phyloP scores from a whole-genome alignment of 192 early-diverging fungal genomes.

The Allomyces macrogynus region DNA sequence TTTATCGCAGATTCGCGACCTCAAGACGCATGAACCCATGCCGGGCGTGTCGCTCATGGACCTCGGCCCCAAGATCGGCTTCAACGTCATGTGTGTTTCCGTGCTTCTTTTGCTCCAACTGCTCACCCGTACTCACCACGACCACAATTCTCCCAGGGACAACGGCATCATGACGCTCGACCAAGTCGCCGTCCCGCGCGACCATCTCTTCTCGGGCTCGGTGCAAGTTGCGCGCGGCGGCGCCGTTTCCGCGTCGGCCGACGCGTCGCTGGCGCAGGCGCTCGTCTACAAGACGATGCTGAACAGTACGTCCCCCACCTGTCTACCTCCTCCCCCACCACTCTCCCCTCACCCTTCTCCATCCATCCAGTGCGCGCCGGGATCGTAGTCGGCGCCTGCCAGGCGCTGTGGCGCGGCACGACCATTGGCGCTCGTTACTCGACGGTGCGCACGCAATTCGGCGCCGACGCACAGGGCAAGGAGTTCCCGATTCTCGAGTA shows the following conservation, averaged over 20 bases:
- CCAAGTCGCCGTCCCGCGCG: conserved; percentile 53
- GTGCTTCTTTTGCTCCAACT: too few species aligned
- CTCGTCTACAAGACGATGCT: conserved; percentile 75
- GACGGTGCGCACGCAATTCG: conserved; percentile 49
- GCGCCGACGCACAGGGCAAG: conserved; percentile 6
- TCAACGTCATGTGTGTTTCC: background rate
- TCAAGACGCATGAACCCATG: conserved; percentile 10
- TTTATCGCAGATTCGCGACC: conserved; percentile 13
- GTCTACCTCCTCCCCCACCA: too few species aligned
- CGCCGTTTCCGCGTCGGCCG: conserved; percentile 45
- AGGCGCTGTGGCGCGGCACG: conserved; percentile 38
- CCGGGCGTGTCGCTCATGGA: conserved; percentile 18
- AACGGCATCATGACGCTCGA: conserved; percentile 73
- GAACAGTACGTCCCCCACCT: conserved; percentile 7
- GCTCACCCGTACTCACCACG: too few species aligned
- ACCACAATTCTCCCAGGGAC: conserved; percentile 37
- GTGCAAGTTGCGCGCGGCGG: conserved; percentile 47
- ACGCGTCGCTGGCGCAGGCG: conserved; percentile 24
- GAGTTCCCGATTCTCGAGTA: conserved; percentile 60
- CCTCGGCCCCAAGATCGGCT: conserved; percentile 57
- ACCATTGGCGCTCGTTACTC: conserved; percentile 56
- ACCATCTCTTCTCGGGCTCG: conserved; percentile 54
- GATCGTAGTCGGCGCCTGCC: conserved; percentile 39
- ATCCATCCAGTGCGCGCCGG: conserved; percentile 31
- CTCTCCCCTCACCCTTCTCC: too few species aligned